Conservation (phyloP, 2,329 filamentous ascomycete species). For the Penicillium sp. region DNA sequence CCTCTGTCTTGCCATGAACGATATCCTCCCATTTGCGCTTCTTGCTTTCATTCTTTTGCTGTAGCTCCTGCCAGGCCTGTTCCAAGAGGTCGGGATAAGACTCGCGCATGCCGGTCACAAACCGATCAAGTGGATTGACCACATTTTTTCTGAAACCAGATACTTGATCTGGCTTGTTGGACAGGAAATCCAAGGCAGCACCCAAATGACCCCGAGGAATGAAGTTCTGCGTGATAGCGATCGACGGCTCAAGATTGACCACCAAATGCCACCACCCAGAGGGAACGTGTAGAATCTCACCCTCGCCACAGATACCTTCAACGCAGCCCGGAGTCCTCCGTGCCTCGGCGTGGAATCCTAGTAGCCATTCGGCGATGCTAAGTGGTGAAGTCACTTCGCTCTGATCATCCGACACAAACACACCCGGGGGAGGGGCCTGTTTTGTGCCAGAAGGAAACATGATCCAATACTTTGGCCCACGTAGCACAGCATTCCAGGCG, state of each 20-base stretch:
- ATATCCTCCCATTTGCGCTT: conserved; percentile 87
- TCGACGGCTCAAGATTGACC: conserved; percentile 79
- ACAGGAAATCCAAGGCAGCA: conserved; percentile 76
- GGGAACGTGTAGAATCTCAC: conserved; percentile 89
- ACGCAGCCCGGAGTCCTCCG: conserved; percentile 72
- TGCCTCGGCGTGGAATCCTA: conserved; percentile 85
- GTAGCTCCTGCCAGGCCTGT: conserved; percentile 64
- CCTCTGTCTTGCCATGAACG: conserved; percentile 58
- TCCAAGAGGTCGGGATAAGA: conserved; percentile 68
- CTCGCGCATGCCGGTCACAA: conserved; percentile 67
- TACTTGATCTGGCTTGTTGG: conserved; percentile 79
- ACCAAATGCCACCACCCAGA: conserved; percentile 97
- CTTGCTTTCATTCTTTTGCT: conserved; percentile 62
- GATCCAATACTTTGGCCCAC: conserved; percentile 95
- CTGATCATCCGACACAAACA: conserved; percentile 84
- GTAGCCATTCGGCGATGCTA: conserved; percentile 94
- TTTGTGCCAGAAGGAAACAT: conserved; percentile 79
- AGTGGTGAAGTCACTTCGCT: conserved; percentile 92
- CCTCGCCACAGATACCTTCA: conserved; percentile 80
- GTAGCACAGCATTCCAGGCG: conserved; percentile 92
- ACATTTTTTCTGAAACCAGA: conserved; percentile 79
- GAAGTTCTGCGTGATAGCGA: conserved; percentile 95
- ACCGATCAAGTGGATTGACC: conserved; percentile 71
- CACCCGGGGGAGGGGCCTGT: conserved; percentile 73
- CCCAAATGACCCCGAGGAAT: conserved; percentile 74